Evolutionary conservation across 208 protist genomes (phyloP).

Genomic region (Angomonas ambiguus): DNA sequence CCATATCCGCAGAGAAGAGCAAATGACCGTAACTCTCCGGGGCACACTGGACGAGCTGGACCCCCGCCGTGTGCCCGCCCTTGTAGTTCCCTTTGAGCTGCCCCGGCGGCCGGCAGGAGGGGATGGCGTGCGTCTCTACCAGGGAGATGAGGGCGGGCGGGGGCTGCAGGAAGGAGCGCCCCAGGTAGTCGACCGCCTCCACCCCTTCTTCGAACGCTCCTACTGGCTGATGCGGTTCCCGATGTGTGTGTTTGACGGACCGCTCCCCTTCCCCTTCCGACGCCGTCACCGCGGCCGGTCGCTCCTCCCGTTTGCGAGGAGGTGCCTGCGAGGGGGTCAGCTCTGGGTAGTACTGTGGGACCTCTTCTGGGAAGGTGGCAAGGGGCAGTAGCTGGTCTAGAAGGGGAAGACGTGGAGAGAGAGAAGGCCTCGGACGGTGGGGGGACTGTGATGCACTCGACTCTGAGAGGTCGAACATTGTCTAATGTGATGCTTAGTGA

Average conservation of each 20-base stretch:
- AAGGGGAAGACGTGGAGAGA: not conserved
- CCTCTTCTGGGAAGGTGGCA: conserved; percentile 34
- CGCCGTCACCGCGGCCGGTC: not conserved
- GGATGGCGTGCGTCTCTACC: conserved; percentile 14
- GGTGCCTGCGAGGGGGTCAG: conserved; percentile 18
- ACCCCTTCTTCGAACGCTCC: conserved; percentile 43
- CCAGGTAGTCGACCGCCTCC: conserved; percentile 62
- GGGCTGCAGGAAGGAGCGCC: conserved; percentile 67
- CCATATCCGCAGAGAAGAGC: conserved; percentile 90
- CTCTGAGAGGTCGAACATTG: too few species aligned
- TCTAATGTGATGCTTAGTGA: too few species aligned
- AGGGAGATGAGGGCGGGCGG: conserved; percentile 41
- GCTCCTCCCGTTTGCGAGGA: not conserved
- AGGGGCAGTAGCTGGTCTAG: conserved; percentile 23
- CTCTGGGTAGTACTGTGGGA: conserved; percentile 31
- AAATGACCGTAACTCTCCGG: conserved; percentile 91
- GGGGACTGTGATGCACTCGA: too few species aligned
- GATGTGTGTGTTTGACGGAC: conserved; percentile 3
- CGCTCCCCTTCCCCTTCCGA: not conserved
- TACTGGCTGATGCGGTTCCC: not conserved
- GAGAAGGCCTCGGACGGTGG: not conserved
- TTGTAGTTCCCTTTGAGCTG: conserved; percentile 43
- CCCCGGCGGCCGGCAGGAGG: conserved; percentile 39
- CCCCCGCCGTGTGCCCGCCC: conserved; percentile 73
- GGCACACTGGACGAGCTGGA: conserved; percentile 90